Base-by-base conservation (phyloP, 2,329 filamentous ascomycete genomes). In the Bipolaris cookei region DNA sequence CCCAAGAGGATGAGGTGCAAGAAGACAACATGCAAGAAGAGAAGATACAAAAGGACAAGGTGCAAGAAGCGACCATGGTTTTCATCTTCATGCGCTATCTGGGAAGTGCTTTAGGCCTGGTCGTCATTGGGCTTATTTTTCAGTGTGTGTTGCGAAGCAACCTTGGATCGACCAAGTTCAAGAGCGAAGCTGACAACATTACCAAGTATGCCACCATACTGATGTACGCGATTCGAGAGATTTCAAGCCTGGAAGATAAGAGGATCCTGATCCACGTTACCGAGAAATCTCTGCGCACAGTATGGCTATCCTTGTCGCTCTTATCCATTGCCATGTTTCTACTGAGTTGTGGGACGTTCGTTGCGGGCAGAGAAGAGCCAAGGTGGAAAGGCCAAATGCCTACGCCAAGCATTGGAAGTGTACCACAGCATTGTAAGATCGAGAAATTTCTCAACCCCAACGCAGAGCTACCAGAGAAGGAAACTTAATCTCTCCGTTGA, bases 81-180 rank as follows among this genome's bases (percentile, higher is more conserved):
- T 28, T 43, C 10, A 28, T 43, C 23, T 43, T 43, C 41, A 43
- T 43, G 41, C 41, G 41, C 23, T 43, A 43, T 21, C 41, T 43
- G 23, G 41, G 41, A 23, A 43, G 41, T n/a, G 41, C 41, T 14
- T 43, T 18, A 18, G 41, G 41, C 41, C 14, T 43, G 41, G 41
- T 43, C 11, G n/a, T 28, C 23, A 10, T 43, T 18, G 41, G 41
- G 11, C 41, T 43, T 21, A 14, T 43, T 10, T 43, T 43, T 18
- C 41, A 43, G 23, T 18, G 41, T 18, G 20, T 43, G 41, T 21
- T 43, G 16, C 14, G 41, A 28, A 28, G 23, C 18, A 43, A 43
- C 11, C 41, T 43, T 43, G 41, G 41, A 43, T 43, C 41, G 11
- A 43, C 41, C 41, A 43, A 43, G 23, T 43, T 43, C 41, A 43